Conservation (phyloP, 2,329 filamentous ascomycete species). For the Didymella pomorum region DNA sequence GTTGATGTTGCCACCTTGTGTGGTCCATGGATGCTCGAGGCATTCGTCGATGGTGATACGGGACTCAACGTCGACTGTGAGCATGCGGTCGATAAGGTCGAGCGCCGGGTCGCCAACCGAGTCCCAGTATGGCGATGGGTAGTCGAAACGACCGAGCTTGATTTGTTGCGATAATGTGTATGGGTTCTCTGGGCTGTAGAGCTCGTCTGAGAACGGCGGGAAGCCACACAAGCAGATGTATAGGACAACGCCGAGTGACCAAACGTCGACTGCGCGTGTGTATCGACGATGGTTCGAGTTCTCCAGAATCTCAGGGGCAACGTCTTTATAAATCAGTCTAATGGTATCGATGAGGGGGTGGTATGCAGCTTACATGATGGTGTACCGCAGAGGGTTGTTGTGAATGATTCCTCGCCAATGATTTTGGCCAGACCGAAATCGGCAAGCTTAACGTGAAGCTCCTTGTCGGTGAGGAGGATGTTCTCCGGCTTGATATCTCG, state of each 20-base stretch:
- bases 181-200: conserved; percentile 80
- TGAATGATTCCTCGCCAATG: conserved; percentile 97
- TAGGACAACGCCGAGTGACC: conserved; percentile 96
- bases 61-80: conserved; percentile 83
- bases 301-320: conserved; percentile 93
- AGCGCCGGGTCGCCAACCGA: conserved; percentile 84
- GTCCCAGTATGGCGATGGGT: conserved; percentile 96
- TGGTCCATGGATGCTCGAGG: conserved; percentile 89
- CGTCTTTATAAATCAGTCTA: conserved; percentile 62
- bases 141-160: conserved; percentile 87
- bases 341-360: background rate
- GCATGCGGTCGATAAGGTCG: conserved; percentile 93
- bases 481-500: conserved; percentile 98
- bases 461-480: conserved; percentile 85
- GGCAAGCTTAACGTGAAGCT: conserved; percentile 87
- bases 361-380: conserved; percentile 71
- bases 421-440: conserved; percentile 99
- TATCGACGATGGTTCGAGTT: conserved; percentile 84
- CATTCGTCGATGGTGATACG: conserved; percentile 91
- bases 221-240: conserved; percentile 98
- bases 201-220: conserved; percentile 94
- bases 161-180: conserved; percentile 90
- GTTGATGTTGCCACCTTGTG: conserved; percentile 58
- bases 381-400: conserved; percentile 94
- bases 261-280: conserved; percentile 93